phyloP scores from a whole-genome alignment of 2,329 filamentous ascomycete genomes.

The Pseudogymnoascus sp. region DNA sequence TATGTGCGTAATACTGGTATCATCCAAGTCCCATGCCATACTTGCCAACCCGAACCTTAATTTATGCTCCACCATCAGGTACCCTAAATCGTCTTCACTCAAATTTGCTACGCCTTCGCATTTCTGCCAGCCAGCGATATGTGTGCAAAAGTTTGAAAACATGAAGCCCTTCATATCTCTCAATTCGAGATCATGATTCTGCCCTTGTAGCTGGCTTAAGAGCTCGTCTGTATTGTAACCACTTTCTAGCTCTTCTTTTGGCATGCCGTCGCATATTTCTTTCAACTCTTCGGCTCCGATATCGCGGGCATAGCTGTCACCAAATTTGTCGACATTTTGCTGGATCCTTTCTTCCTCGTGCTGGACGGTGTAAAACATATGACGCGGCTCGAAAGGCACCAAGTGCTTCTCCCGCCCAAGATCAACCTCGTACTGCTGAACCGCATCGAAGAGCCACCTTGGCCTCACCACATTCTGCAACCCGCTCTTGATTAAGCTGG shows the following conservation, averaged over 20 bases:
- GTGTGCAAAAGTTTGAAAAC: slow-evolving; percentile 41
- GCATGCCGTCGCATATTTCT: slow-evolving; percentile 42
- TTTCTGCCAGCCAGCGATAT: slow-evolving; percentile 32
- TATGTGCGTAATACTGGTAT: slow-evolving; percentile 61
- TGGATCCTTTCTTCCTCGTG: slow-evolving; percentile 46
- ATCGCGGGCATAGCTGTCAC: slow-evolving; percentile 76
- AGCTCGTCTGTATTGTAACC: slow-evolving; percentile 41
- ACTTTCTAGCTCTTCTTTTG: slow-evolving; percentile 34
- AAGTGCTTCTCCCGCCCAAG: slow-evolving; percentile 44
- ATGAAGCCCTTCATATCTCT: slow-evolving; percentile 43
- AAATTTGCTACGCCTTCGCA: not conserved
- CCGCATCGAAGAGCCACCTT: slow-evolving; percentile 70
- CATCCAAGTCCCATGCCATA: slow-evolving; percentile 43
- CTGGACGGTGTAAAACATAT: slow-evolving; percentile 64
- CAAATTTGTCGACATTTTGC: slow-evolving; percentile 63
- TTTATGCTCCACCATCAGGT: slow-evolving; percentile 45
- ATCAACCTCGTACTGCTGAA: slow-evolving; percentile 42
- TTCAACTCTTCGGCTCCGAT: slow-evolving; percentile 55
- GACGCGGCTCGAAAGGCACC: slow-evolving; percentile 52
- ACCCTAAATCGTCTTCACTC: slow-evolving; percentile 25
- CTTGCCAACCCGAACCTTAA: slow-evolving; percentile 63
- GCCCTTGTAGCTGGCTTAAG: slow-evolving; percentile 46
- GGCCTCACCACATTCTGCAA: slow-evolving; percentile 67
- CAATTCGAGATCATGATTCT: slow-evolving; percentile 41
- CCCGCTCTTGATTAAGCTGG: slow-evolving; percentile 68